Evolutionary conservation across 2,329 filamentous ascomycete species (phyloP).

Genomic region (Coleophoma crateriformis): DNA sequence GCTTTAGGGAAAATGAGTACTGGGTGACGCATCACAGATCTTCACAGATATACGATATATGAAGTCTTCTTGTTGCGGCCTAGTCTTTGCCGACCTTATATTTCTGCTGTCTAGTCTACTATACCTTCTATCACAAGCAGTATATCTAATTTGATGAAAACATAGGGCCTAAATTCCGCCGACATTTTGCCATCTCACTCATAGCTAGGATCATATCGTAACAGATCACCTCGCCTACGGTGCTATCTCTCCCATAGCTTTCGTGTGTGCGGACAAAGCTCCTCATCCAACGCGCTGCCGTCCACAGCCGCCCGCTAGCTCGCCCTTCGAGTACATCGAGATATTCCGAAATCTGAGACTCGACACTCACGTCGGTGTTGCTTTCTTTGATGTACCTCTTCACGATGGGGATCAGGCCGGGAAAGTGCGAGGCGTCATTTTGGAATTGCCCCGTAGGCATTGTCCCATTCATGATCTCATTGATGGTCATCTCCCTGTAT

Average conservation of each 20-base stretch:
- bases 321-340: slow-evolving; percentile 80
- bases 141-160: no score
- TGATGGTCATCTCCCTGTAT: slow-evolving; percentile 81
- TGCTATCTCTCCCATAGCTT: slow-evolving; percentile 75
- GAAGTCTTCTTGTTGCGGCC: no score
- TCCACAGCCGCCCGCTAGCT: slow-evolving; percentile 83
- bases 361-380: slow-evolving; percentile 92
- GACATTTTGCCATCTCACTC: slow-evolving; percentile 55
- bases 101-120: no score
- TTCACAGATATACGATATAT: no score
- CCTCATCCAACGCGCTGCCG: slow-evolving; percentile 86
- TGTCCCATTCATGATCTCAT: slow-evolving; percentile 87
- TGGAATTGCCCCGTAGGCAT: slow-evolving; percentile 39
- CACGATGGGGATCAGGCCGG: slow-evolving; percentile 87
- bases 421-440: slow-evolving; percentile 53
- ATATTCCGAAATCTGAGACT: slow-evolving; percentile 85
- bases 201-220: slow-evolving; percentile 82
- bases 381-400: slow-evolving; percentile 93
- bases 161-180: not conserved
- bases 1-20: no score
- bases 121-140: no score
- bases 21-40: no score
- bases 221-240: slow-evolving; percentile 69
- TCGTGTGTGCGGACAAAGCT: slow-evolving; percentile 74
- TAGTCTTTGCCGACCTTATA: no score